These are phyloP conservation scores for Plasmopara muralis DNA, from an alignment of 352 stramenopile species.

Conservation along the genomic window DNA sequence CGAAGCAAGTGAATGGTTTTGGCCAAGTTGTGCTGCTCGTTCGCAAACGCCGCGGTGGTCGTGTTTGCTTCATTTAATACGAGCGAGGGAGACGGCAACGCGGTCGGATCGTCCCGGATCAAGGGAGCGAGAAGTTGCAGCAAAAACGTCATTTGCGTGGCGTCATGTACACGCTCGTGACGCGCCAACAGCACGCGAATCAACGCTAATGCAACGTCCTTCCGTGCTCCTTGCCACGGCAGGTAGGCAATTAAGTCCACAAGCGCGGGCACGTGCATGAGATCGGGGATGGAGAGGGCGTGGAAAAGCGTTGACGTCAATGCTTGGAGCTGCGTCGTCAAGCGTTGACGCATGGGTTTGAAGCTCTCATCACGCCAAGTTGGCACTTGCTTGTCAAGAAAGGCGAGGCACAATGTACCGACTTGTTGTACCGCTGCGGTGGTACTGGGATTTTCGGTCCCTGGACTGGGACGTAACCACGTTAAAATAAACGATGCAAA, in stretches of 20 bases:
- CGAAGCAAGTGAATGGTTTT: constrained; percentile 92
- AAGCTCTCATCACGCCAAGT: constrained; percentile 26
- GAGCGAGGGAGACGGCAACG: constrained; percentile 15
- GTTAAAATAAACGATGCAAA: constrained; percentile 46
- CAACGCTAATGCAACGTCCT: constrained; percentile 43
- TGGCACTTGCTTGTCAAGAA: constrained; percentile 17
- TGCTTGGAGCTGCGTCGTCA: constrained; percentile 21
- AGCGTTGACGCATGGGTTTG: constrained; percentile 17
- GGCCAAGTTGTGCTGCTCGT: constrained; percentile 88
- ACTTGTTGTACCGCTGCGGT: constrained; percentile 27
- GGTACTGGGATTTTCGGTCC: constrained; percentile 5
- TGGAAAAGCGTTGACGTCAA: constrained; percentile 30
- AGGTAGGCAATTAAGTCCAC: constrained; percentile 35
- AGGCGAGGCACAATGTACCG: constrained; percentile 22
- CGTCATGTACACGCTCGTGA: constrained; percentile 25
- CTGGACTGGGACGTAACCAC: constrained; percentile 20
- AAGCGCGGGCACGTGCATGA: constrained; percentile 34
- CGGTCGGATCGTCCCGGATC: constrained; percentile 71
- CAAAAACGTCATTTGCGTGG: constrained; percentile 47
- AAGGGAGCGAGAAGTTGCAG: constrained; percentile 86
- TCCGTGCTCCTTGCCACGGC: constrained; percentile 51
- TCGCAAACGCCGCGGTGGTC: constrained; percentile 49
- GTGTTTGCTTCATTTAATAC: constrained; percentile 8
- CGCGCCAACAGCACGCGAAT: constrained; percentile 40
- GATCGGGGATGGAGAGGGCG: constrained; percentile 28